Conservation (phyloP, 371 early-diverging fungal species). For the Mucor irregularis region DNA sequence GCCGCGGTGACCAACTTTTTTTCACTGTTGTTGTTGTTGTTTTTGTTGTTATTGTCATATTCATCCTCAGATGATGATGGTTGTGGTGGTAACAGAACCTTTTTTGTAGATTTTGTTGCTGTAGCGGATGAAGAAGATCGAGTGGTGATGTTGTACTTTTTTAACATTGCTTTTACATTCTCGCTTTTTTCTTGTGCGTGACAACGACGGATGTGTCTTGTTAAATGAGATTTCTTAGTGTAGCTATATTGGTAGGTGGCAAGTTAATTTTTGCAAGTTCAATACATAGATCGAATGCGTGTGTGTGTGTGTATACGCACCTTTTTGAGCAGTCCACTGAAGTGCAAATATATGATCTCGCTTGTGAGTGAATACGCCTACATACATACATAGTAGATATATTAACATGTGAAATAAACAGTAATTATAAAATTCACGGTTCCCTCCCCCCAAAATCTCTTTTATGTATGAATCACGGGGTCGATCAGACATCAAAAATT, state of each 20-base stretch:
- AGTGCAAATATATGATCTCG: conserved; percentile 8
- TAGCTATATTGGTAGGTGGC: neutral
- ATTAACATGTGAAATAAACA: conserved; percentile 1
- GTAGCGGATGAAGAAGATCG: neutral
- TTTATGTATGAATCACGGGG: neutral
- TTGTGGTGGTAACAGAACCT: too few species aligned
- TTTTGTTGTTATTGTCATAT: too few species aligned
- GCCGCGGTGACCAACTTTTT: too few species aligned
- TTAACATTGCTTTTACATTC: too few species aligned
- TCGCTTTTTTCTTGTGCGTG: neutral
- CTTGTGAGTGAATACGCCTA: conserved; percentile 18
- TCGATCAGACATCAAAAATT: too few species aligned
- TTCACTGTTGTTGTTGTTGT: too few species aligned
- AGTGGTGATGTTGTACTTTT: neutral
- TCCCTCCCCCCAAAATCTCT: too few species aligned
- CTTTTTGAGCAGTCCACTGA: conserved; percentile 5
- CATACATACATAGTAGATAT: neutral
- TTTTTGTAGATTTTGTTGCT: too few species aligned
- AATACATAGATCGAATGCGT: too few species aligned
- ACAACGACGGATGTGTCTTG: conserved; percentile 4
- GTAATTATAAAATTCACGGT: too few species aligned
- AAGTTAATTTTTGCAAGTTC: too few species aligned
- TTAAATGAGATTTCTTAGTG: conserved; percentile 15
- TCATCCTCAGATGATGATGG: too few species aligned
- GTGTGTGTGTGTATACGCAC: neutral